Percentiles rank a stretch among this genome's conserved stretches.
These are phyloP conservation scores for Fusarium penzigii DNA, from an alignment of 2,329 filamentous ascomycete genomes.

Conservation along the genomic window DNA sequence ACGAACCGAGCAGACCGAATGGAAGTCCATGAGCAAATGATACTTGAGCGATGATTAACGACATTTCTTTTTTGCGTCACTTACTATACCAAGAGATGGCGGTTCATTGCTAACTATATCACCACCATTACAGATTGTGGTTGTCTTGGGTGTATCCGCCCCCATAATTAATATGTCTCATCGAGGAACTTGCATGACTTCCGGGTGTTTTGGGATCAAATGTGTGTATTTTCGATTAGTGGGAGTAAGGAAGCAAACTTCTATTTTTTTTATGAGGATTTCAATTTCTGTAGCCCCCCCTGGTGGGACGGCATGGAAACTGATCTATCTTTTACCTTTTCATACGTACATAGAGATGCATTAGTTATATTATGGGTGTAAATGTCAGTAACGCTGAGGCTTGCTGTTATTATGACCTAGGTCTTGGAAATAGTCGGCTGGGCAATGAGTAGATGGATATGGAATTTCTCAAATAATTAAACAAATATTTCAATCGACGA, in stretches of 20 bases:
- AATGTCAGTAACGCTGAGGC: not conserved
- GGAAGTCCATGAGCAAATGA: not conserved
- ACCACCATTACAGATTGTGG: not conserved
- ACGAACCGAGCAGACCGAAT: not conserved
- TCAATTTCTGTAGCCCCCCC: not conserved
- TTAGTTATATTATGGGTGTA: not conserved
- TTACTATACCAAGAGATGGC: not conserved
- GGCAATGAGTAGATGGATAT: no score
- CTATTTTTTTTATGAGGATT: not conserved
- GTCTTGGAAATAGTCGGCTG: no score
- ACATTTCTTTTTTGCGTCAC: not conserved
- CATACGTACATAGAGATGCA: not conserved
- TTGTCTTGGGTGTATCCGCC: not conserved
- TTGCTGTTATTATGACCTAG: not conserved
- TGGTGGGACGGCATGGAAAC: not conserved
- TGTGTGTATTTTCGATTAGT: not conserved
- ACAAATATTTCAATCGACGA: no score
- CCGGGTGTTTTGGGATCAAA: not conserved
- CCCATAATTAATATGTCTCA: not conserved
- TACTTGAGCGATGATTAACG: not conserved
- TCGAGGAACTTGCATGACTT: not conserved
- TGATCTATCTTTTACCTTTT: not conserved
- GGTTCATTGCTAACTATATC: not conserved
- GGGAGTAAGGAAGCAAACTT: not conserved
- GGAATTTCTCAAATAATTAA: no score